Base-by-base conservation (phyloP, 2,329 filamentous ascomycete species). In the Pyrenophora seminiperda region DNA sequence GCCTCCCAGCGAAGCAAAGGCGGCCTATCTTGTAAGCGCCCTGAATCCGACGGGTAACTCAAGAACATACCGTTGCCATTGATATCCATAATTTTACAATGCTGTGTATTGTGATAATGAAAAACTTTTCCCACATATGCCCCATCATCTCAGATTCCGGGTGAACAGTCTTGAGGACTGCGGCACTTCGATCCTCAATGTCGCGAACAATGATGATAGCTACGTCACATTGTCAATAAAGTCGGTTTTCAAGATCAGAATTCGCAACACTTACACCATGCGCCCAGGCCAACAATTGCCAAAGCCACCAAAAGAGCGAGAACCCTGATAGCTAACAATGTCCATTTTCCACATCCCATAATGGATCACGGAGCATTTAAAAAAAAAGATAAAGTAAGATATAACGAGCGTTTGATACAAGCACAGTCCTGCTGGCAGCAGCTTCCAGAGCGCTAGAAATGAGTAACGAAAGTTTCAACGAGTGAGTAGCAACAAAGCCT, bases 401-500 rank as follows among this genome's bases (percentile, higher is more conserved):
- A 7, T 50, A 56, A 53, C 47, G 53, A 52, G 20, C 46, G 50
- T 53, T 24, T 32, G 29, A 9, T 40, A 24, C 34, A 52, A 47
- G 54, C 54, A 43, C 61, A 64, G 60, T 44, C 63, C 61, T 59
- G 63, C 63, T 63, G 60, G 49, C 51, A 63, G 63, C 61, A 47
- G 58, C 61, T 66, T 56, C 17, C 58, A 62, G 60, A 65, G 63
- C 58, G 61, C 63, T 62, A 44, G 32, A 52, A 56, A 27, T 32
- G 47, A 54, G 43, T 32, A 38, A 43, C 37, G 37, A 19, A 42
- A 45, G 29, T 40, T 47, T 43, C 34, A 52, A 51, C 31, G 46
- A 58, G 45, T 50, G 43, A 34, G 36, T 29, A 42, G 43, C 36
- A 22, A 50, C 56, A 56, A 34, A 13, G 22, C 19, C 40, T 33